Percentiles rank a stretch among this genome's conserved stretches.
These are phyloP conservation scores for Volvariella volvacea DNA, from an alignment of 1,284 basidiomycete species.

Conservation along the genomic window DNA sequence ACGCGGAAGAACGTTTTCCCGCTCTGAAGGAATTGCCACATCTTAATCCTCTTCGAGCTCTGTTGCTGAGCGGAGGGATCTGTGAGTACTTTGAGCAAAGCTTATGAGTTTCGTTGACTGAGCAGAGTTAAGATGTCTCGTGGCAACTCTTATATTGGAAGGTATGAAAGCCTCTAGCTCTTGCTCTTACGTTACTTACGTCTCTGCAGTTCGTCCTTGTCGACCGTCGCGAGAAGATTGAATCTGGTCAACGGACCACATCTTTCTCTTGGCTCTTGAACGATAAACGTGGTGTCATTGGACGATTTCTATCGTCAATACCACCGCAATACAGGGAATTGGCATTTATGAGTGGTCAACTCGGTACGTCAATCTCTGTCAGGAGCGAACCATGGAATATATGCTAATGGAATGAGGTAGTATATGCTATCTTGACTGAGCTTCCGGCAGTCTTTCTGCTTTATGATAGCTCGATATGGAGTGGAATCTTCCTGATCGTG, in stretches of 20 bases:
- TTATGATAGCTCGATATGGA: conserved; percentile 72
- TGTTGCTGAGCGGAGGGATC: conserved; percentile 65
- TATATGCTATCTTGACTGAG: conserved; percentile 83
- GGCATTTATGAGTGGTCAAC: conserved; percentile 82
- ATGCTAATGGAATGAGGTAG: no score
- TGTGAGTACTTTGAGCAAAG: conserved; percentile 40
- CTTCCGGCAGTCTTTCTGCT: conserved; percentile 79
- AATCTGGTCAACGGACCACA: conserved; percentile 81
- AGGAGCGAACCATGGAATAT: no score
- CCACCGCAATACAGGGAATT: conserved; percentile 57
- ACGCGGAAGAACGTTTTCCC: conserved; percentile 72
- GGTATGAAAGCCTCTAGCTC: conserved; percentile 27
- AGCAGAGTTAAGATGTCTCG: conserved; percentile 53
- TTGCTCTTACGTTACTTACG: conserved; percentile 1
- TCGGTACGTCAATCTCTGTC: conserved; percentile 67
- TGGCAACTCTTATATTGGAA: conserved; percentile 93
- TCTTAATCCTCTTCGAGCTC: conserved; percentile 54
- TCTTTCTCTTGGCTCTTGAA: conserved; percentile 82
- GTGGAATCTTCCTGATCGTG: conserved; percentile 67
- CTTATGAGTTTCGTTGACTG: conserved; percentile 9
- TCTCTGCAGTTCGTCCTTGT: conserved; percentile 68
- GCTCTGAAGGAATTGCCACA: conserved; percentile 63
- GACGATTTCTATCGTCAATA: conserved; percentile 57
- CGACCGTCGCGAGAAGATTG: conserved; percentile 78
- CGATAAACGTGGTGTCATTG: conserved; percentile 80